Evolutionary conservation across 306 rosid genomes (phyloP), one percentile per base, ranked within the genome.

Genomic region (Arachis hypogaea): DNA sequence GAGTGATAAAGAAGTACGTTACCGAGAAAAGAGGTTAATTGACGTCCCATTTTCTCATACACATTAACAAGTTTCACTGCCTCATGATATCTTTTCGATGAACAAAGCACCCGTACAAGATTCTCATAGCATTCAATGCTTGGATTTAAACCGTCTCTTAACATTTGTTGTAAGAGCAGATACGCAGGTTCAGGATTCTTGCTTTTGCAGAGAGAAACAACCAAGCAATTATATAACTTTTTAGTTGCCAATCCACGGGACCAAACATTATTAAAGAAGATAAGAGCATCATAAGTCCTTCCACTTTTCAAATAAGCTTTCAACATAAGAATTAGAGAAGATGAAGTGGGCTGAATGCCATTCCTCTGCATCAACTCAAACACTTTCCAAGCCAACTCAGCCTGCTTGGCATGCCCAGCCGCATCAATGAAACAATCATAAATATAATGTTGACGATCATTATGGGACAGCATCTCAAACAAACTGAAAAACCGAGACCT

Each of bases 1-100:
- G 96, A 89, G 81, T 85, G 82, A 6, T 51, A 79, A 77, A 93
- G 84, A 67, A 93, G 83, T 51, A 10, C 28, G 56, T 93, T 93
- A 71, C 98, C 97, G 14, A 85, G 74, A 84, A 76, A 91, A 67
- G 98, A 79, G 28, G 93, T 87, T 52, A 91, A 7, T 6, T 14
- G 83, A 33, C 96, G 93, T 58, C 97, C 93, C 38, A 61, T 64
- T 82, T 85, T 83, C 85, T 86, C 88, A 52, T 83, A 75, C 72
- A 86, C 80, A 28, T 71, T 78, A 52, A 91, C 40, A 71, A 93
- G 83, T 81, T 62, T 60, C 42, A 91, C 76, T 5, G 83, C 97
- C 44, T 60, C 71, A 78, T 30, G 57, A 62, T 77, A 93, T 76
- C 76, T 88, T 65, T 41, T 59, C 43, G 12, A 68, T 1, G 51